Evolutionary conservation across 2,329 filamentous ascomycete species (phyloP).

Genomic region (Penicillium verrucosum): DNA sequence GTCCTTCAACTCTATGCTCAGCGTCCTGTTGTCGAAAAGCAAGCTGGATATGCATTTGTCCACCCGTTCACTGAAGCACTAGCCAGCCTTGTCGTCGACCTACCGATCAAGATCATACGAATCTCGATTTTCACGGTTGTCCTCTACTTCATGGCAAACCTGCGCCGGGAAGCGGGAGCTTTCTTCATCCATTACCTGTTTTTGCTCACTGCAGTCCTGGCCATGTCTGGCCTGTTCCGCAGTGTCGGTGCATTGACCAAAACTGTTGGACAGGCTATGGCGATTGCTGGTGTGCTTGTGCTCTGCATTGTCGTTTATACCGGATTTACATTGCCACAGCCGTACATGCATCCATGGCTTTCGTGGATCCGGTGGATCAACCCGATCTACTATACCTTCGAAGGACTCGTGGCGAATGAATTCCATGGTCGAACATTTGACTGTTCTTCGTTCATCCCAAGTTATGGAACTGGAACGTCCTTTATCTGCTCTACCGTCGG

Average conservation of each 20-base stretch:
- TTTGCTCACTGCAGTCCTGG: constrained; percentile 27
- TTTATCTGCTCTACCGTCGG: constrained; percentile 39
- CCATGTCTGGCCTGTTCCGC: constrained; percentile 56
- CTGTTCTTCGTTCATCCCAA: constrained; percentile 21
- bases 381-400: constrained; percentile 33
- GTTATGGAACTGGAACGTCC: constrained; percentile 14
- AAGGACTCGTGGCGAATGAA: constrained; percentile 32
- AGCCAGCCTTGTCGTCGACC: constrained; percentile 29
- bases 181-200: constrained; percentile 77
- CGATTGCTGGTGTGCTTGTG: constrained; percentile 38
- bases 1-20: constrained; percentile 42
- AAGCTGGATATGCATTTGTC: constrained; percentile 30
- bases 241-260: constrained; percentile 46
- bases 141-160: constrained; percentile 81
- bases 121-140: constrained; percentile 71
- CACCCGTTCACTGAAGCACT: constrained; percentile 24
- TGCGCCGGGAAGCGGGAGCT: constrained; percentile 66
- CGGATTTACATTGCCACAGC: constrained; percentile 40
- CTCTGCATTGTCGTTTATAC: constrained; percentile 34
- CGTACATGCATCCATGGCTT: constrained; percentile 50
- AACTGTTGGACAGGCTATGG: constrained; percentile 51
- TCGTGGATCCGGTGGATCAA: constrained; percentile 40
- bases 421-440: constrained; percentile 27
- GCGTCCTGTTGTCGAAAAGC: constrained; percentile 30
- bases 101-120: constrained; percentile 74